These are phyloP conservation scores for Astragalus membranaceus DNA, from an alignment of 306 rosid genomes.

Conservation along the genomic window DNA sequence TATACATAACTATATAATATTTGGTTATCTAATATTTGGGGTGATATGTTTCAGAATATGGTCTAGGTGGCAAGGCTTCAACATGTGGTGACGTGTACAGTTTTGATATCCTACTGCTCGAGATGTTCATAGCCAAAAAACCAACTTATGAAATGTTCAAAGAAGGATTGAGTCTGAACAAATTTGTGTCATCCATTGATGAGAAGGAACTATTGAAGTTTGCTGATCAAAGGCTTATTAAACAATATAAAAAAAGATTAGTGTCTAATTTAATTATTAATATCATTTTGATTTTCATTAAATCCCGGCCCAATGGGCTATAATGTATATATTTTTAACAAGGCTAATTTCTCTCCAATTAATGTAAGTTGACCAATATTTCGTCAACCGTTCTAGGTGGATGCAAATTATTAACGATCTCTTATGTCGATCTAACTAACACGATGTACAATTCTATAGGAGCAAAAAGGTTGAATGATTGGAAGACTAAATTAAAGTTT, in stretches of 20 bases:
- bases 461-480: no score
- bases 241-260: background rate
- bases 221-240: conserved; percentile 25
- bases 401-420: no score
- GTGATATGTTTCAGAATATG: conserved; percentile 35
- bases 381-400: no score
- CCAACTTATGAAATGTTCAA: conserved; percentile 39
- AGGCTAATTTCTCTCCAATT: no score
- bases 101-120: conserved; percentile 34
- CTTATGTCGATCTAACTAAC: no score
- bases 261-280: no score
- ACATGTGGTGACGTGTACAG: conserved; percentile 38
- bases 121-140: conserved; percentile 30
- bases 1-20: background rate
- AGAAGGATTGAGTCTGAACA: conserved; percentile 29
- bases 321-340: no score
- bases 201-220: conserved; percentile 6
- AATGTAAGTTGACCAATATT: no score
- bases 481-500: no score
- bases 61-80: conserved; percentile 31
- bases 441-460: no score
- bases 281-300: no score
- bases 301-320: no score
- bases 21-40: background rate
- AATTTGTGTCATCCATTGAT: conserved; percentile 10